These are phyloP conservation scores for Leucoagaricus sp. DNA, from an alignment of 1,284 basidiomycete genomes.

Conservation along the genomic window DNA sequence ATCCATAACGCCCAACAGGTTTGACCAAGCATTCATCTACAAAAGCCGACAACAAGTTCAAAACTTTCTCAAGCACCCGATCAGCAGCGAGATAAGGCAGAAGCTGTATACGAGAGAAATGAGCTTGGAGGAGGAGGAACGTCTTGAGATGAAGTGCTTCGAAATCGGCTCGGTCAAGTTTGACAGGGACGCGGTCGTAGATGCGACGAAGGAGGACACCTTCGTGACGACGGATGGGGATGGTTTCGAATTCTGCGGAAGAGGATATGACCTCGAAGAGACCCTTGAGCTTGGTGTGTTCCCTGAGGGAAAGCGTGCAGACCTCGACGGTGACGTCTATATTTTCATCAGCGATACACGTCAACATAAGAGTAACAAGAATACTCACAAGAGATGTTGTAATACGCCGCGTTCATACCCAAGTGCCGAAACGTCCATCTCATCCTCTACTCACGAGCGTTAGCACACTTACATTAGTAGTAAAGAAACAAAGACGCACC, in stretches of 20 bases:
- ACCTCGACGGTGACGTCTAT: slow-evolving; percentile 72
- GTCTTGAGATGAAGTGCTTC: slow-evolving; percentile 98
- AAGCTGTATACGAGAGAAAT: slow-evolving; percentile 90
- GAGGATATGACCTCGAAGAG: slow-evolving; percentile 95
- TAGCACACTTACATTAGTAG: neutral
- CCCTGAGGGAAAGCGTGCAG: slow-evolving; percentile 94
- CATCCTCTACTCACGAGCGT: slow-evolving; percentile 60
- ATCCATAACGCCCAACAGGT: slow-evolving; percentile 97
- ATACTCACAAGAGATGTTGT: slow-evolving; percentile 81
- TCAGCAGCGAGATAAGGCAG: slow-evolving; percentile 94
- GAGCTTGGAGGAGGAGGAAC: slow-evolving; percentile 94
- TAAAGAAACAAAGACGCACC: slow-evolving; percentile 53
- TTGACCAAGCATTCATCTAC: slow-evolving; percentile 95
- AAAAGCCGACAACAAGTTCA: slow-evolving; percentile 89
- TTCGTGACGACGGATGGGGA: slow-evolving; percentile 94
- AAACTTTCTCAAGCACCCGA: slow-evolving; percentile 86
- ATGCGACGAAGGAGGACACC: slow-evolving; percentile 81
- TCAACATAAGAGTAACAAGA: neutral
- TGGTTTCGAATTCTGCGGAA: slow-evolving; percentile 93
- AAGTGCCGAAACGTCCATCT: slow-evolving; percentile 91
- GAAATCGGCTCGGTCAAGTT: slow-evolving; percentile 85
- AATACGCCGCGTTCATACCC: slow-evolving; percentile 96
- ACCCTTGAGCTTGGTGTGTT: slow-evolving; percentile 97
- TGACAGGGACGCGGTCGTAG: slow-evolving; percentile 98
- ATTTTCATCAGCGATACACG: slow-evolving; percentile 17